Base-by-base conservation (phyloP, 2,329 filamentous ascomycete genomes). In the Verticillium isaacii region DNA sequence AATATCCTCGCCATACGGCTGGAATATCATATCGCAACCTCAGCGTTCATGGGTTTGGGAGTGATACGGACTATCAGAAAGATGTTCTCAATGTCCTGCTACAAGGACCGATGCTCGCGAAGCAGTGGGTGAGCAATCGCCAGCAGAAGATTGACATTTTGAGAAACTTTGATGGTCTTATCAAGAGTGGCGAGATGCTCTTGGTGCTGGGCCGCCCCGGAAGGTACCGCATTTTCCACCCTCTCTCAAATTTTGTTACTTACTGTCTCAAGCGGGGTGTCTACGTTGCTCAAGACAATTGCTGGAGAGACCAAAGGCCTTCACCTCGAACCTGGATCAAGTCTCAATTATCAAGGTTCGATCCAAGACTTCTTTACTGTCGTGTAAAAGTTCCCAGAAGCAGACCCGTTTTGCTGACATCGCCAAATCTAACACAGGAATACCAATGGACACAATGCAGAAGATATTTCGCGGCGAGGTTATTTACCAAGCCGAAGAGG, bases 401-500 rank as follows among this genome's bases (percentile, higher is more conserved):
- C 8, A 1, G 15, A 7, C 17, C 15, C 9, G 19, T n/a, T 5
- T 34, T n/a, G 8, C 34, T 55, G 3, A 29, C 52, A 19, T 34
- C 39, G n/a, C 4, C n/a, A 7, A 15, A 7, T 1, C 6, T 36
- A 7, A 15, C 0, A 1, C 14, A 70, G 71, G 71, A 1, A 72
- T 72, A 23, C 68, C 70, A 6, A 60, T 64, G 3, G 70, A 73
- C 25, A 70, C 70, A 3, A 80, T 81, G 66, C 71, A 75, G 23
- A 72, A 74, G 2, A 68, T 78, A 12, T 85, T 82, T 63, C 75
- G 83, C 2, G 81, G 82, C 60, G 83, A 82, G 68, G 78, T 87
- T 2, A 76, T 89, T 12, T 90, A 90, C 70, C 88, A 89, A 62
- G 84, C 87, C 1, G 88, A 90, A 70, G 70, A 72, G 56, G 87